phyloP scores from a whole-genome alignment of 345 rosid species.

The Erodium maritimum region DNA sequence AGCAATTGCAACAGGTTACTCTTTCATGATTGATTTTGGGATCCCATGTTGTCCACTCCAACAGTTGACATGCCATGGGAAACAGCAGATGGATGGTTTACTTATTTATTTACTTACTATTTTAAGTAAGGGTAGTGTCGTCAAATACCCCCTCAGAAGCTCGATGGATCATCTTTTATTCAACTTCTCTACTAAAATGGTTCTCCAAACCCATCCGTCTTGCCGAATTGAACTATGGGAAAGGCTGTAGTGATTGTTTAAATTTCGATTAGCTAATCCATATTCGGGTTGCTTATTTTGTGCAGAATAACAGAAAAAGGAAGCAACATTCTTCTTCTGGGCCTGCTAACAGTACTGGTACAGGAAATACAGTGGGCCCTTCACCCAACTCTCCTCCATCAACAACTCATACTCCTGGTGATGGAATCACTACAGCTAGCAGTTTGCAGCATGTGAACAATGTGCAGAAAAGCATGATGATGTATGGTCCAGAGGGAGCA shows the following conservation, averaged over 20 bases:
- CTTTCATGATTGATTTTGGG: constrained; percentile 5
- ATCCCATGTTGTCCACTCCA: constrained; percentile 2
- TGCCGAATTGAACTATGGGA: not conserved
- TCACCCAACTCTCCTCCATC: constrained; percentile 58
- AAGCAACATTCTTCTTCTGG: constrained; percentile 57
- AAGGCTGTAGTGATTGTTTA: not conserved
- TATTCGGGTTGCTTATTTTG: constrained; percentile 3
- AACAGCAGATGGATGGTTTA: no score
- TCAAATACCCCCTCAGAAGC: no score
- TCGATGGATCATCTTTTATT: no score
- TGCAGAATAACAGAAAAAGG: constrained; percentile 45
- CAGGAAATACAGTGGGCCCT: constrained; percentile 51
- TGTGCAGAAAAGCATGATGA: constrained; percentile 29
- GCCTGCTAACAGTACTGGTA: constrained; percentile 51
- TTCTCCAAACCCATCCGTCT: not conserved
- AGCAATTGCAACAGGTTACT: constrained; percentile 40
- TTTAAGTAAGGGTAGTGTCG: no score
- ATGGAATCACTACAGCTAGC: constrained; percentile 35
- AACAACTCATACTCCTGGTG: constrained; percentile 59
- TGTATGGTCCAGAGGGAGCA: constrained; percentile 31
- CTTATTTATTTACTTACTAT: no score
- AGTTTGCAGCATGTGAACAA: constrained; percentile 31
- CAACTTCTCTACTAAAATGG: no score
- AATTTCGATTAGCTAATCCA: not conserved
- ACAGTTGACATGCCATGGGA: no score